phyloP scores from a whole-genome alignment of 306 rosid genomes.

The Prunus salicina region DNA sequence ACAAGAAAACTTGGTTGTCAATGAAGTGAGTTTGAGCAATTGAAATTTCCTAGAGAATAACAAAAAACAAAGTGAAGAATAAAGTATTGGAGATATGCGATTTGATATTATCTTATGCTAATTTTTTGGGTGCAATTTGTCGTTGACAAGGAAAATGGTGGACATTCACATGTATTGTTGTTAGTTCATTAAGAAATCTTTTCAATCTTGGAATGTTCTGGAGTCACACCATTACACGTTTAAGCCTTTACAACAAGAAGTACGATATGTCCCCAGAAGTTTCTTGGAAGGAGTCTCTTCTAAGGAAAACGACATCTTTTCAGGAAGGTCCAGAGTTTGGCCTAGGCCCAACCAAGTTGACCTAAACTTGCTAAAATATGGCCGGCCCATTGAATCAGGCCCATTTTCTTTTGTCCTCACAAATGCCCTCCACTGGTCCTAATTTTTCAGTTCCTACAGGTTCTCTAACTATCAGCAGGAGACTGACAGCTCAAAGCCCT shows the following conservation, averaged over 20 bases:
- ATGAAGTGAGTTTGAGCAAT: neutral
- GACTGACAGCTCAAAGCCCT: neutral
- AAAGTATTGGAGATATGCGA: too few relatives aligned
- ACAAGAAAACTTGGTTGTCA: slow-evolving; percentile 10
- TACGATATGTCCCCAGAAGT: neutral
- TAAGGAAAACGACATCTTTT: neutral
- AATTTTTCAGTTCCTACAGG: neutral
- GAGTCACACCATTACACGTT: neutral
- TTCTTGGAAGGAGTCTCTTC: neutral
- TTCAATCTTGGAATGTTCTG: slow-evolving; percentile 12
- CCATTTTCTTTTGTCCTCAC: neutral
- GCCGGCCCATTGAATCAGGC: neutral
- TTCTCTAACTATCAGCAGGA: neutral
- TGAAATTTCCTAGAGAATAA: slow-evolving; percentile 4
- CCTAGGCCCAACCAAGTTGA: neutral
- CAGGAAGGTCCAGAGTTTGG: neutral
- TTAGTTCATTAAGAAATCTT: neutral
- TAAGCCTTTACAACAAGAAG: neutral
- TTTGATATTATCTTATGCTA: neutral
- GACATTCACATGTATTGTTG: neutral
- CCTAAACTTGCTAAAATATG: too few relatives aligned
- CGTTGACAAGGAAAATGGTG: slow-evolving; percentile 3
- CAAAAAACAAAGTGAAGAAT: neutral
- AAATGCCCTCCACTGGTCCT: neutral
- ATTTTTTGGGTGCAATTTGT: neutral